Base-by-base conservation (phyloP, 23 red algal genomes). In the Chondrus crispus region DNA sequence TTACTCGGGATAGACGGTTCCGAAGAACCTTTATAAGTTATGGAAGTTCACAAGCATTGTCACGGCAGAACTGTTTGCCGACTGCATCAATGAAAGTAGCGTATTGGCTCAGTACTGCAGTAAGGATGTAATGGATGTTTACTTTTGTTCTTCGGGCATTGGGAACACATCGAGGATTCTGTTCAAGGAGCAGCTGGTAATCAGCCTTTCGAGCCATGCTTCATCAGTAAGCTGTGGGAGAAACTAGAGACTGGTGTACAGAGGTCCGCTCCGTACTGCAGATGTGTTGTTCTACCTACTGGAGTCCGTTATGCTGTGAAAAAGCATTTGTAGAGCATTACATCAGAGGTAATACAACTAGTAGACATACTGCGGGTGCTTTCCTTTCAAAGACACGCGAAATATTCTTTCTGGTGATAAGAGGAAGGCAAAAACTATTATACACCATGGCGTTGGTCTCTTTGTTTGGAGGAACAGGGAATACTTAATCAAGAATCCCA, bases 131-230 rank as follows among this genome's bases (percentile, higher is more conserved):
- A n/a, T 32, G 57, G 80, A 84, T 14, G 18, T 13, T 26, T 2
- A 2, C 3, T 84, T 84, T 5, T 50, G 80, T 10, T 4, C 54
- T 2, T 1, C 10, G 48, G 80, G 80, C 9, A 42, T n/a, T 84
- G 80, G 54, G 8, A 84, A 20, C 40, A 62, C 2, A 35, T 44
- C 11, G 80, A 84, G 20, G n/a, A 64, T 18, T 9, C 18, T 22
- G 29, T 84, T 20, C 46, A 84, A 33, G 80, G 80, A 20, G 80
- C 33, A 12, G 80, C 45, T 16, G 80, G n/a, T 32, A 84, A 84
- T 38, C 80, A 30, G 6, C 80, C 80, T 22, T 84, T 84, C 29
- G 4, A 84, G 11, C 40, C 16, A 1, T 22, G 4, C 2, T 80
- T 62, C 46, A 13, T 84, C 13, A 29, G 19, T 20, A 5, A n/a